Evolutionary conservation across 2,329 filamentous ascomycete genomes (phyloP).

Genomic region (Ceratocystis huliohia): DNA sequence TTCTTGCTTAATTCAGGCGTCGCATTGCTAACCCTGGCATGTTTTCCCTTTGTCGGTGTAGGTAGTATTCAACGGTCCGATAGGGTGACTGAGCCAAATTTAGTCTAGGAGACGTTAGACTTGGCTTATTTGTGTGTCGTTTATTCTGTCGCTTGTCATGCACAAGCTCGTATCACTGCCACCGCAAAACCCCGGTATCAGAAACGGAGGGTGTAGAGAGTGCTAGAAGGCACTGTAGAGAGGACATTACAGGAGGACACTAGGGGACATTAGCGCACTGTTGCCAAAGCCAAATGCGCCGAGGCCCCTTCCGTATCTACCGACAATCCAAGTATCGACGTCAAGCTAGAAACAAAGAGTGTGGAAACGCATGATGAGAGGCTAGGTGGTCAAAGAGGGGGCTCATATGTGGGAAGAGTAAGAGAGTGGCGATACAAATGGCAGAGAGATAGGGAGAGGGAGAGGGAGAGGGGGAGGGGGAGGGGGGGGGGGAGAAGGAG

Average conservation of each 20-base stretch:
- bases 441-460: background rate
- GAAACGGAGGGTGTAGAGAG: background rate
- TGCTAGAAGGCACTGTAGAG: background rate
- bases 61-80: constrained; percentile 8
- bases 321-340: background rate
- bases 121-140: constrained; percentile 5
- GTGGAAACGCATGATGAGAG: background rate
- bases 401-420: background rate
- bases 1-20: background rate
- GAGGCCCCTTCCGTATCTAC: background rate
- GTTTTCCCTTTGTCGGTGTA: background rate
- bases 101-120: background rate
- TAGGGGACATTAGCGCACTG: background rate
- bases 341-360: background rate
- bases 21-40: background rate
- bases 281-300: background rate
- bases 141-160: constrained; percentile 1
- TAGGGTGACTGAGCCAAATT: background rate
- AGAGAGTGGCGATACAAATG: background rate
- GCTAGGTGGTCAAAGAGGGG: background rate
- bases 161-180: constrained; percentile 8
- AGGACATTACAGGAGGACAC: background rate
- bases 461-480: background rate
- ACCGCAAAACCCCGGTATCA: constrained; percentile 4
- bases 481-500: background rate